Percentiles rank a stretch among this genome's conserved stretches.
Evolutionary conservation across 164 flowering plant species (phyloP).

Genomic region (Dillenia turbinata): DNA sequence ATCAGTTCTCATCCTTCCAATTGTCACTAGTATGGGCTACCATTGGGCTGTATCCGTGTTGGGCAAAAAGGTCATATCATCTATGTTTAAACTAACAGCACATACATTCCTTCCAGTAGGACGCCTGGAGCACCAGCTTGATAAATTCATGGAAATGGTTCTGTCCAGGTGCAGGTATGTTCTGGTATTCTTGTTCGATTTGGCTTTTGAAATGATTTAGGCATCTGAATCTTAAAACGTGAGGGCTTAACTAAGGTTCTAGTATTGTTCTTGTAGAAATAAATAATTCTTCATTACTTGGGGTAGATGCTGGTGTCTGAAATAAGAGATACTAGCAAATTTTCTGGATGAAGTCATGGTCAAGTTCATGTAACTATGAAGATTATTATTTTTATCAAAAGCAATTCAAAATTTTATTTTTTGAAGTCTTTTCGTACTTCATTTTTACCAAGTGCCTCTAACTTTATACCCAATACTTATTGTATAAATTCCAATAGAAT

Average conservation of each 20-base stretch:
- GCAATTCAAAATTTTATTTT: too few species aligned
- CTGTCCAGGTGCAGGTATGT: conserved; percentile 52
- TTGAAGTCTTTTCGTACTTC: too few species aligned
- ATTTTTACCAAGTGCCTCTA: too few species aligned
- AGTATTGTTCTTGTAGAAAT: not conserved
- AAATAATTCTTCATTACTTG: not conserved
- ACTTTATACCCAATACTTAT: too few species aligned
- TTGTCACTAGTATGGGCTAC: not conserved
- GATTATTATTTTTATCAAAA: too few species aligned
- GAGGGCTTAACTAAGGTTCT: too few species aligned
- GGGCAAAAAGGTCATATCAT: not conserved
- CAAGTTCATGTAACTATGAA: too few species aligned
- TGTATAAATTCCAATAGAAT: too few species aligned
- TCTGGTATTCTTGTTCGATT: not conserved
- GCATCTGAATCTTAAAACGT: too few species aligned
- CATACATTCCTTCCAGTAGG: conserved; percentile 34
- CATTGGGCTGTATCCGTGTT: not conserved
- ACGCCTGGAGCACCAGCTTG: conserved; percentile 63
- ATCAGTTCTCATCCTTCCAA: not conserved
- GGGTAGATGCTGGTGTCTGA: not conserved
- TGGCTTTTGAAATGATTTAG: not conserved
- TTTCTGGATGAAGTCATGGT: too few species aligned
- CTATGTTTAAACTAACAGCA: not conserved
- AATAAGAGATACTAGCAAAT: too few species aligned
- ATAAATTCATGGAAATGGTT: conserved; percentile 47